Conservation (phyloP, 495 filamentous ascomycete species). For the Penicillium atrosanguineum region DNA sequence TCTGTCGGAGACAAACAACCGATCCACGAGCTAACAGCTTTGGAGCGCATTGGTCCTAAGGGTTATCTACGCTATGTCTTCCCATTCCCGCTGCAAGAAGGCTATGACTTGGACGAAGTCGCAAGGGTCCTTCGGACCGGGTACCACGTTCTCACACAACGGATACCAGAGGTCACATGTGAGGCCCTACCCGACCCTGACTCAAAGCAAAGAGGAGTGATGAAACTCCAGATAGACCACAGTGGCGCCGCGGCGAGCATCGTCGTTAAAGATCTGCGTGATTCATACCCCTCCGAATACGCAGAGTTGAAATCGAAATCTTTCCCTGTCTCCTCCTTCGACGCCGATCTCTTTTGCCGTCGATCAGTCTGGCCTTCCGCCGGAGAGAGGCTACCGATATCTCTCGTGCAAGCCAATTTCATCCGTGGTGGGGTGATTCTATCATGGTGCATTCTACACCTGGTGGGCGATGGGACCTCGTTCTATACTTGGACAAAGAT, state of each 20-base stretch:
- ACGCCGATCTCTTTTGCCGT: conserved; percentile 28
- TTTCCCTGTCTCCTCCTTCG: conserved; percentile 32
- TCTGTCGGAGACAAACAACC: conserved; percentile 2
- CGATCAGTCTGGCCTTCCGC: conserved; percentile 30
- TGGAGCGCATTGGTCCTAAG: conserved; percentile 37
- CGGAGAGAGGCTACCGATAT: conserved; percentile 26
- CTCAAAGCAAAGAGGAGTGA: conserved; percentile 25
- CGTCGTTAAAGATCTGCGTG: conserved; percentile 29
- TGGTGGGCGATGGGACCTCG: conserved; percentile 32
- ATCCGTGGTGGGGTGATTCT: conserved; percentile 29
- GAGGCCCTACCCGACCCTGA: conserved; percentile 31
- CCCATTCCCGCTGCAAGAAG: conserved; percentile 22
- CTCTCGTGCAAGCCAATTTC: conserved; percentile 37
- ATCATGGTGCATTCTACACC: conserved; percentile 28
- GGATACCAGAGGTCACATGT: conserved; percentile 27
- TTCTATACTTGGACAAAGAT: conserved; percentile 32
- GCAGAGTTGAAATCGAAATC: conserved; percentile 27
- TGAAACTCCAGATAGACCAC: conserved; percentile 21
- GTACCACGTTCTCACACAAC: conserved; percentile 23
- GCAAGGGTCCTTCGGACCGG: conserved; percentile 23
- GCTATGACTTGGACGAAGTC: conserved; percentile 26
- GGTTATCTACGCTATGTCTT: conserved; percentile 33
- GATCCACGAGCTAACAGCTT: conserved; percentile 21
- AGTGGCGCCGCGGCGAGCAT: conserved; percentile 10
- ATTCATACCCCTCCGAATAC: conserved; percentile 20